Evolutionary conservation across 2,329 filamentous ascomycete genomes (phyloP).

Genomic region (Apiospora phragmitis): DNA sequence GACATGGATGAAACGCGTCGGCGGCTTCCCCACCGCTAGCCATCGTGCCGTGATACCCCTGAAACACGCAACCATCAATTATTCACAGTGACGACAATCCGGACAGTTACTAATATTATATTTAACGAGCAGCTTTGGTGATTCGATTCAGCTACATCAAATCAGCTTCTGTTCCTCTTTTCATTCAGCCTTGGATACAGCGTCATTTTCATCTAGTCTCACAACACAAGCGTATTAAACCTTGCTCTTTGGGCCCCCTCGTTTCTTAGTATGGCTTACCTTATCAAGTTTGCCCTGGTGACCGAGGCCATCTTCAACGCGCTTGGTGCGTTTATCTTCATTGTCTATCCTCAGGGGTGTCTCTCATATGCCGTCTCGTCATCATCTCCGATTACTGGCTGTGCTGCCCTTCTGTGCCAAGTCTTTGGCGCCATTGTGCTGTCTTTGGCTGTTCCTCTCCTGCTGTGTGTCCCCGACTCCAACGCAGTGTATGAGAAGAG

Average conservation of each 20-base stretch:
- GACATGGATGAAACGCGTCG: background rate
- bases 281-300: slow-evolving; percentile 20
- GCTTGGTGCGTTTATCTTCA: slow-evolving; percentile 18
- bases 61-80: background rate
- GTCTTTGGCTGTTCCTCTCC: slow-evolving; percentile 20
- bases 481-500: slow-evolving; percentile 18
- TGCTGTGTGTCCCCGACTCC: slow-evolving; percentile 20
- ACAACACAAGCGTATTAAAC: background rate
- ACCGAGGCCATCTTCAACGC: slow-evolving; percentile 23
- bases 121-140: background rate
- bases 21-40: background rate
- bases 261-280: slow-evolving; percentile 17
- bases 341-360: slow-evolving; percentile 22
- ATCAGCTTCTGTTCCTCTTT: background rate
- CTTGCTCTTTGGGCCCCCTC: background rate
- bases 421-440: slow-evolving; percentile 24
- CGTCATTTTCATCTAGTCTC: too few species aligned
- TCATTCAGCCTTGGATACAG: background rate
- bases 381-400: slow-evolving; percentile 15
- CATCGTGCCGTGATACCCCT: background rate
- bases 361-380: slow-evolving; percentile 20
- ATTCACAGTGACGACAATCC: background rate
- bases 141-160: background rate
- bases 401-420: slow-evolving; percentile 21
- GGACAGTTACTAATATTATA: too few species aligned